Conservation (phyloP, 768 basidiomycete genomes). For the Rhodotorula toruloides region DNA sequence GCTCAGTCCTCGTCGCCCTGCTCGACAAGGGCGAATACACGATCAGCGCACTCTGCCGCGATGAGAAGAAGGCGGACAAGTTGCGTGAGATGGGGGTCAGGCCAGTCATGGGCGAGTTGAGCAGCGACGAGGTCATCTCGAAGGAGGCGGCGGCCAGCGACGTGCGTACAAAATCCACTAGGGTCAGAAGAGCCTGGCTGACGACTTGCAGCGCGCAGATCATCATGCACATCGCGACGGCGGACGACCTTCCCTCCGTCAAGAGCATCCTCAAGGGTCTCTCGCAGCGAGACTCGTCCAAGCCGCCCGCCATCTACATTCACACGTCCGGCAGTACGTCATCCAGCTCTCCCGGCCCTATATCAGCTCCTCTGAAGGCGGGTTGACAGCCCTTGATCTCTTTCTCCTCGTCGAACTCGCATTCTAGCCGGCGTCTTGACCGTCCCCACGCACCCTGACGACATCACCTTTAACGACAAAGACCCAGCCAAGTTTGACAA, state of each 20-base stretch:
- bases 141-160: constrained; percentile 22
- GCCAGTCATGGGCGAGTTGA: constrained; percentile 20
- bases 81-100: constrained; percentile 24
- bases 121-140: constrained; percentile 18
- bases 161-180: constrained; percentile 2
- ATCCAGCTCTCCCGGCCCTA: too few relatives aligned
- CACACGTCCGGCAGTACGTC: constrained; percentile 34
- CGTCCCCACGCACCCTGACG: constrained; percentile 13
- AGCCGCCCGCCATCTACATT: constrained; percentile 30
- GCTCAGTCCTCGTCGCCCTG: constrained; percentile 17
- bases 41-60: constrained; percentile 20
- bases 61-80: constrained; percentile 18
- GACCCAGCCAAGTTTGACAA: constrained; percentile 16
- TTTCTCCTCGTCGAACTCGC: too few relatives aligned
- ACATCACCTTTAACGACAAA: constrained; percentile 27
- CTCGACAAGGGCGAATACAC: constrained; percentile 19
- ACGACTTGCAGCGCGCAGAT: neutral
- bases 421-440: constrained; percentile 14
- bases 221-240: constrained; percentile 35
- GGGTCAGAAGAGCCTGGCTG: neutral
- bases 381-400: too few relatives aligned
- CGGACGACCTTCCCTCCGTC: constrained; percentile 36
- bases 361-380: too few relatives aligned
- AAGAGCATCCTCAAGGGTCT: constrained; percentile 32
- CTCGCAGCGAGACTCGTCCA: neutral